Base-by-base conservation (phyloP, 2,329 filamentous ascomycete genomes). In the Bertia moriformis region DNA sequence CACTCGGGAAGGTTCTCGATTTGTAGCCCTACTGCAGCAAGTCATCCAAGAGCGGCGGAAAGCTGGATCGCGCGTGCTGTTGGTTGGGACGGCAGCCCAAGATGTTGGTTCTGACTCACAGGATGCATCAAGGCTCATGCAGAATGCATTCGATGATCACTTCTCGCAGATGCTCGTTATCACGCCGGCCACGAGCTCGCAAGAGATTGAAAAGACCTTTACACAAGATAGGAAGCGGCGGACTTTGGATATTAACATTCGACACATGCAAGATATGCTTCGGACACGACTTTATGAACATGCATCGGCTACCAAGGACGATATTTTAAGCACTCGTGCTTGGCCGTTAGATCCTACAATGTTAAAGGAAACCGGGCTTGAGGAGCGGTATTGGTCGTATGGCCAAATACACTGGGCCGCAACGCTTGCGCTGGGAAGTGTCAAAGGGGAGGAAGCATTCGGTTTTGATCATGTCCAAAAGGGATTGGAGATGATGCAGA, bases 201-300 rank as follows among this genome's bases (percentile, higher is more conserved):
- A 52, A 13, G 42, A 42, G 4, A 48, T 52, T 1, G 56, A 58
- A 17, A 52, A 55, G 15, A 51, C 56, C 5, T 59, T 67, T 32
- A 46, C 55, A 5, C 55, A 62, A 39, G 65, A 69, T 40, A 53
- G 59, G 38, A 62, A 57, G 43, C 55, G 52, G 38, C 55, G 63
- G 29, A 66, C 58, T 19, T 49, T 58, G 37, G 64, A 66, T 32
- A 71, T 79, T 46, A 80, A 81, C 45, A 59, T 75, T 39, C 62
- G 73, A 14, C 73, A 80, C 51, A 59, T 80, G 3, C 65, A 68
- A 45, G 64, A 67, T 41, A 75, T 78, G 68, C 57, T 80, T 10
- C 22, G 22, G n/a, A 10, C 7, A 10, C 22, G 22, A 27, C 22
- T 27, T n/a, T 7, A 27, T n/a, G 22, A 27, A 27, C 7, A 7